Evolutionary conservation across 129 eudicot species (phyloP), one percentile per base, ranked within the genome.

Genomic region (Chrysanthemum makinoi): DNA sequence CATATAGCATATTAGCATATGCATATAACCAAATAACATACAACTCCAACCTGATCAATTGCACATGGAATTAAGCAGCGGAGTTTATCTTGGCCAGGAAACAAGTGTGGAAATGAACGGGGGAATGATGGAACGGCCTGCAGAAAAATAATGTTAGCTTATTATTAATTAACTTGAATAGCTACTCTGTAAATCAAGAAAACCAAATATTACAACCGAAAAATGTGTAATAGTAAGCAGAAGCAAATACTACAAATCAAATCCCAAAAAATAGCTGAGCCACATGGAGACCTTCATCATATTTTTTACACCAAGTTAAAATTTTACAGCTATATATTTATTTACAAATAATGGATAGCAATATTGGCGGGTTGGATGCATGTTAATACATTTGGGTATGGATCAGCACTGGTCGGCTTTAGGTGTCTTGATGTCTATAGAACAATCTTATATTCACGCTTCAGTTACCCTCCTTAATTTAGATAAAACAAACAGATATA

Each of bases 81-180:
- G 17, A 80, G 89, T 61, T 80, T 93, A 69, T 93, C 95, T 35
- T 85, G 77, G 11, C 95, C 95, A 54, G 89, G 54, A 85, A 93
- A 93, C 61, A 93, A 75, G 79, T 93, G 98, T 5, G 98, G 98
- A 80, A 93, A 93, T 76, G 98, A 89, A 75, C 95, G 89, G 17
- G 98, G 96, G 61, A 93, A 93, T 43, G 98, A 89, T 16, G 98
- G 98, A 80, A 83, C 98, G 57, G 96, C 98, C 98, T 93, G 86
- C 69, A 39, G 46, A 68, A 13, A 58, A 50, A 46, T 10, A 5
- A 55, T 62, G 66, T 62, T 77, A 75, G 46, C 64, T 54, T 17
- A 33, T 57, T 59, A 48, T 50, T 6, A 39, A 6, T 5, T 39
- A 39, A 39, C 44, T 39, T 39, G 10, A 39, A 39, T 39, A 39